A percentile compares a stretch with the other conserved stretches of the same genome.
Conservation (phyloP, 192 early-diverging fungal species). For the Linnemannia exigua region DNA sequence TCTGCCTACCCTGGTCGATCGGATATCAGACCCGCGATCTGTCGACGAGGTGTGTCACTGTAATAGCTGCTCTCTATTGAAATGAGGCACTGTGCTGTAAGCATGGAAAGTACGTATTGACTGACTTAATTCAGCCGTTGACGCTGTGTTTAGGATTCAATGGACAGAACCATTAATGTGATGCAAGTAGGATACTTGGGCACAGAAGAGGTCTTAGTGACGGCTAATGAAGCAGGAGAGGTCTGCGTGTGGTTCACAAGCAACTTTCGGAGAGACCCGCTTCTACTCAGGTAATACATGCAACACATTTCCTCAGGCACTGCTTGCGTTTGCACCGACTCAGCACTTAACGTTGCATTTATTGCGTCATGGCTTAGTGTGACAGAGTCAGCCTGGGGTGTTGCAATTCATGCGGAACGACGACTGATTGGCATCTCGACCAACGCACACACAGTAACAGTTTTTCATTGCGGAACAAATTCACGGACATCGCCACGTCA, state of each 20-base stretch:
- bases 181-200: constrained; percentile 68
- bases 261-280: constrained; percentile 53
- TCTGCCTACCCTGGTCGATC: constrained; percentile 11
- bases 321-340: neutral
- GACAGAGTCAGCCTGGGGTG: constrained; percentile 68
- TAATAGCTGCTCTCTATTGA: neutral
- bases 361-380: constrained; percentile 33
- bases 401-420: constrained; percentile 65
- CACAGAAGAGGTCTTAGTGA: constrained; percentile 66
- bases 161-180: constrained; percentile 64
- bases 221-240: constrained; percentile 67
- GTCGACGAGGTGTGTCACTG: constrained; percentile 18
- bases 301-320: neutral
- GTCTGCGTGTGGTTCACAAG: constrained; percentile 68
- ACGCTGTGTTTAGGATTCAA: constrained; percentile 3
- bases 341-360: neutral
- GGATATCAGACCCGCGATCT: constrained; percentile 35
- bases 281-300: constrained; percentile 60
- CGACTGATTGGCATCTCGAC: constrained; percentile 69
- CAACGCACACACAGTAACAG: constrained; percentile 61
- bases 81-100: neutral
- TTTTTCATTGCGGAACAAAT: constrained; percentile 59
- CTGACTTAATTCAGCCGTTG: neutral
- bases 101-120: neutral
- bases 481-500: constrained; percentile 20